Evolutionary conservation across 2,329 filamentous ascomycete species (phyloP).

Genomic region (Xylariales sp.): DNA sequence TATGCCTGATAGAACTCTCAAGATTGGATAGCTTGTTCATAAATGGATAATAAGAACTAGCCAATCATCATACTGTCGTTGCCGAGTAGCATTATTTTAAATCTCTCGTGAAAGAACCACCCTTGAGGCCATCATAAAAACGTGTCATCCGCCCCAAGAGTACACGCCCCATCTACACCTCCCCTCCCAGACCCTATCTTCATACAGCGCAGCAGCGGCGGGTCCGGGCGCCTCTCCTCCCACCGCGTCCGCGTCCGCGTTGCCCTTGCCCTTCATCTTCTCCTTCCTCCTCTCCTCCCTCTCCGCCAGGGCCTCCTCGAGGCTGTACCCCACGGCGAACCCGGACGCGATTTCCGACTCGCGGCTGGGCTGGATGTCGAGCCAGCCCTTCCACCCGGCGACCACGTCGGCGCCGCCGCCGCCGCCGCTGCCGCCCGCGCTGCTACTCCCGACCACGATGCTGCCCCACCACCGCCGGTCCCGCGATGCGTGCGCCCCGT

Average conservation of each 20-base stretch:
- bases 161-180: constrained; percentile 34
- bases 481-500: constrained; percentile 38
- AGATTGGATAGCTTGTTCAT: too few relatives aligned
- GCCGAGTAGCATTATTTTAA: too few relatives aligned
- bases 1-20: too few relatives aligned
- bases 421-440: constrained; percentile 34
- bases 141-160: neutral
- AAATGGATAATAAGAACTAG: too few relatives aligned
- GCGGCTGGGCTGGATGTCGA: constrained; percentile 44
- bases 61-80: too few relatives aligned
- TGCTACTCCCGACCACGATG: constrained; percentile 42
- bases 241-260: too few relatives aligned
- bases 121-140: too few relatives aligned
- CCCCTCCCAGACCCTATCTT: constrained; percentile 10
- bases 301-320: constrained; percentile 40
- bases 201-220: too few relatives aligned
- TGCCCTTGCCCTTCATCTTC: constrained; percentile 34
- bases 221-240: too few relatives aligned
- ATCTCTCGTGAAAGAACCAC: too few relatives aligned
- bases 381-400: constrained; percentile 43
- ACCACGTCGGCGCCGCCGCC: constrained; percentile 29
- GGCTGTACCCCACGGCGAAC: constrained; percentile 34
- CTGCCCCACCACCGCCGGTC: constrained; percentile 55
- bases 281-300: constrained; percentile 33
- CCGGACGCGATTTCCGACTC: constrained; percentile 31